phyloP scores from a whole-genome alignment of 2,329 filamentous ascomycete species.

The Botrytis fragariae region DNA sequence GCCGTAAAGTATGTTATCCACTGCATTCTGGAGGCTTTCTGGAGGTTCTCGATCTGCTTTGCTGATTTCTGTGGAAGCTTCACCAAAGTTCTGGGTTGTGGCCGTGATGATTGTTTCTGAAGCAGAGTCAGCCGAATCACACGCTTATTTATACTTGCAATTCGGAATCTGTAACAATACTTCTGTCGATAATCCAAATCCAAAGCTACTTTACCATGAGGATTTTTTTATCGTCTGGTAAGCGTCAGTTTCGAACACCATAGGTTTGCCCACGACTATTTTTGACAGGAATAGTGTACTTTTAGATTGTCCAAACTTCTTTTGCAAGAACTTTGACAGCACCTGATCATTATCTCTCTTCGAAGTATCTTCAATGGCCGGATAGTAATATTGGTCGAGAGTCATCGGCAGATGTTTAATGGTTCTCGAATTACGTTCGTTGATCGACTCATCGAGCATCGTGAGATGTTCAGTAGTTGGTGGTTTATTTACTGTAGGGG shows the following conservation, averaged over 20 bases:
- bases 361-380: neutral
- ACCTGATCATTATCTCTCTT: slow-evolving; percentile 4
- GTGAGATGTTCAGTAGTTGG: neutral
- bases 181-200: slow-evolving; percentile 2
- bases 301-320: neutral
- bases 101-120: slow-evolving; percentile 1
- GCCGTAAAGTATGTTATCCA: neutral
- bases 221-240: neutral
- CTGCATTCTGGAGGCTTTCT: neutral
- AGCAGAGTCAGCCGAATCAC: neutral
- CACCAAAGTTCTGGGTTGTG: neutral
- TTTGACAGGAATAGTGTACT: neutral
- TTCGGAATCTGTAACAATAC: neutral
- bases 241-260: neutral
- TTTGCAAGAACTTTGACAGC: neutral
- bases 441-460: too few species aligned
- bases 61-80: neutral
- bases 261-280: too few species aligned
- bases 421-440: neutral
- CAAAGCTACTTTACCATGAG: neutral
- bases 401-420: neutral
- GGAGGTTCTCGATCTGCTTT: neutral
- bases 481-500: neutral
- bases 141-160: neutral
- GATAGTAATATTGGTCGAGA: neutral